These are phyloP conservation scores for Nephelium lappaceum DNA, from an alignment of 345 rosid species.

Conservation along the genomic window DNA sequence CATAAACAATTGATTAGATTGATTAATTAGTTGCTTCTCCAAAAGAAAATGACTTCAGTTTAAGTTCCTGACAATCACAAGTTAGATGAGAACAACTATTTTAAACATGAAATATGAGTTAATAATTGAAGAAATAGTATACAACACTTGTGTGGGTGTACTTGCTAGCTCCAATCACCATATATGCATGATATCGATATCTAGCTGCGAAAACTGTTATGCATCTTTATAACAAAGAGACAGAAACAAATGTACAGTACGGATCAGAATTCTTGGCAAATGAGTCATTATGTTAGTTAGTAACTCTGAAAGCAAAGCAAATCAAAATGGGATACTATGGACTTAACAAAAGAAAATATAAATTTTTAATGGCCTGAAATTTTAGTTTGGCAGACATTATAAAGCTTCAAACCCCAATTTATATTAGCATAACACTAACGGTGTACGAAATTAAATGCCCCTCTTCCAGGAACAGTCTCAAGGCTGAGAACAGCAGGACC, in stretches of 20 bases:
- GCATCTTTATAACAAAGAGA: background rate
- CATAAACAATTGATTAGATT: constrained; percentile 19
- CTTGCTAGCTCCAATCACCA: constrained; percentile 21
- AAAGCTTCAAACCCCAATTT: background rate
- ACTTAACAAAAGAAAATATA: background rate
- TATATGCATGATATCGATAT: constrained; percentile 24
- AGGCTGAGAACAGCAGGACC: too few species aligned
- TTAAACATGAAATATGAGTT: constrained; percentile 21
- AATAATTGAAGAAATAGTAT: constrained; percentile 19
- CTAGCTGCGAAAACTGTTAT: background rate
- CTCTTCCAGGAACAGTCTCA: too few species aligned
- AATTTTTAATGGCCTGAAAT: background rate
- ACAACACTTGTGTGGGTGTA: constrained; percentile 11
- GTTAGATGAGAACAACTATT: constrained; percentile 35
- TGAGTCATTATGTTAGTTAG: too few species aligned
- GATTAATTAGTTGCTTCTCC: constrained; percentile 28
- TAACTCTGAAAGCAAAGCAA: too few species aligned
- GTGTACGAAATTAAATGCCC: too few species aligned
- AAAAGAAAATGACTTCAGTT: constrained; percentile 41
- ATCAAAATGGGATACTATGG: background rate
- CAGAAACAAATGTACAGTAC: too few species aligned
- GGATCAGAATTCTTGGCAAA: too few species aligned
- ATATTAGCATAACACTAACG: too few species aligned
- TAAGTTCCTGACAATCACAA: constrained; percentile 33
- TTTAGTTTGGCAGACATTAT: background rate